Evolutionary conservation across 2,329 filamentous ascomycete species (phyloP).

Genomic region (Stachybotrys echinatus): DNA sequence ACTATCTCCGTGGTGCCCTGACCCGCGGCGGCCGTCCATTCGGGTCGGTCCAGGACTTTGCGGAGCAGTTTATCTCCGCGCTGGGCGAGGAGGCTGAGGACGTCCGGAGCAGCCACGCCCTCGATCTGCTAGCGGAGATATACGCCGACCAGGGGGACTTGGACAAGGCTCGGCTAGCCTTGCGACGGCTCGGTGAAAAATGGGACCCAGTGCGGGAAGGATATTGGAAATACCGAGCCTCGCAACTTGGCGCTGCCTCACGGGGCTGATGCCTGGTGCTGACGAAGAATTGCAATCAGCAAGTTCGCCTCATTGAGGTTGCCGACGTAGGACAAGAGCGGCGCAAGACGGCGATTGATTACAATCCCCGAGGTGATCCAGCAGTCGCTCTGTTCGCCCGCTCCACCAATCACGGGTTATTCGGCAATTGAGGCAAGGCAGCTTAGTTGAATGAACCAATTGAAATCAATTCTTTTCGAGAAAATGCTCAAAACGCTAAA

Average conservation of each 20-base stretch:
- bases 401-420: too few relatives aligned
- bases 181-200: slow-evolving; percentile 71
- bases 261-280: too few relatives aligned
- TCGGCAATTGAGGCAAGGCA: too few relatives aligned
- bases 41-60: slow-evolving; percentile 40
- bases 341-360: too few relatives aligned
- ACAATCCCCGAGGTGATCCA: too few relatives aligned
- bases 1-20: slow-evolving; percentile 76
- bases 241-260: slow-evolving; percentile 4
- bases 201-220: slow-evolving; percentile 89
- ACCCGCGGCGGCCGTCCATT: slow-evolving; percentile 56
- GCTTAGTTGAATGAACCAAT: neutral
- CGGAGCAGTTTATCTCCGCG: slow-evolving; percentile 43
- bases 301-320: too few relatives aligned
- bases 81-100: slow-evolving; percentile 42
- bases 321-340: too few relatives aligned
- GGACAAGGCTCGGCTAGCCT: slow-evolving; percentile 61
- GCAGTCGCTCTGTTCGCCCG: too few relatives aligned
- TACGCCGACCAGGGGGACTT: slow-evolving; percentile 51
- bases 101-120: slow-evolving; percentile 58
- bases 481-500: neutral
- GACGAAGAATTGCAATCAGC: too few relatives aligned
- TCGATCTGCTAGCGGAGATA: slow-evolving; percentile 69
- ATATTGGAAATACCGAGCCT: slow-evolving; percentile 71
- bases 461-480: neutral